A percentile compares a stretch with the other conserved stretches of the same genome.
These are phyloP conservation scores for Chalciporus sp. DNA, from an alignment of 1,284 basidiomycete species.

Conservation along the genomic window DNA sequence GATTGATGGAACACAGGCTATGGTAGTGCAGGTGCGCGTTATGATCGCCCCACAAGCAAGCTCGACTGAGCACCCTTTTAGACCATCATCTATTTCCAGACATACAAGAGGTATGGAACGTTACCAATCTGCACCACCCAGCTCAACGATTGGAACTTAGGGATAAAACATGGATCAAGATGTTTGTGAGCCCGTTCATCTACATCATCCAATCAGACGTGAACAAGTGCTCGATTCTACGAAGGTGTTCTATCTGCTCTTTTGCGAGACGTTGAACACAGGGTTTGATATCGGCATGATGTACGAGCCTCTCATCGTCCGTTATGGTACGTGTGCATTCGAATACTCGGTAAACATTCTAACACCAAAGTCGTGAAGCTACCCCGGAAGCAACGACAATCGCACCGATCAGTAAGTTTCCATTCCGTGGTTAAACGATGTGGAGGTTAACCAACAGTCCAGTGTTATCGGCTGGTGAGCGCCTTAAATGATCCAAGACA, in stretches of 20 bases:
- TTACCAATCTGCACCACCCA: neutral
- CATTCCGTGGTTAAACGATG: neutral
- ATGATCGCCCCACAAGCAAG: neutral
- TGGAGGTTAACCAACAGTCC: neutral
- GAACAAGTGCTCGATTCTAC: neutral
- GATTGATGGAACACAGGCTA: slow-evolving; percentile 2
- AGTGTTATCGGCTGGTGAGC: slow-evolving; percentile 41
- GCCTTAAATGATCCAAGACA: neutral
- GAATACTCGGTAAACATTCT: neutral
- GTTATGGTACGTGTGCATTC: slow-evolving; percentile 36
- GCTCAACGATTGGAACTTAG: slow-evolving; percentile 23
- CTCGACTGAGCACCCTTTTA: slow-evolving; percentile 27
- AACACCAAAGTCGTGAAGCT: slow-evolving; percentile 1
- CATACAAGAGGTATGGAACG: slow-evolving; percentile 9
- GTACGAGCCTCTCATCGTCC: slow-evolving; percentile 45
- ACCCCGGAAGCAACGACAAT: neutral
- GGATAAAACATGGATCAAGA: slow-evolving; percentile 44
- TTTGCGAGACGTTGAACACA: slow-evolving; percentile 46
- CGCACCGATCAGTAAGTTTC: slow-evolving; percentile 15
- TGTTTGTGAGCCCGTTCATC: slow-evolving; percentile 36
- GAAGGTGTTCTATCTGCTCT: slow-evolving; percentile 44
- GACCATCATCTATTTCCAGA: slow-evolving; percentile 25
- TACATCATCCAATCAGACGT: neutral
- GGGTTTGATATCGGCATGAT: slow-evolving; percentile 46
- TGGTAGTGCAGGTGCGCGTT: slow-evolving; percentile 11